Base-by-base conservation (phyloP, 495 filamentous ascomycete genomes). In the Amorphotheca resinae region DNA sequence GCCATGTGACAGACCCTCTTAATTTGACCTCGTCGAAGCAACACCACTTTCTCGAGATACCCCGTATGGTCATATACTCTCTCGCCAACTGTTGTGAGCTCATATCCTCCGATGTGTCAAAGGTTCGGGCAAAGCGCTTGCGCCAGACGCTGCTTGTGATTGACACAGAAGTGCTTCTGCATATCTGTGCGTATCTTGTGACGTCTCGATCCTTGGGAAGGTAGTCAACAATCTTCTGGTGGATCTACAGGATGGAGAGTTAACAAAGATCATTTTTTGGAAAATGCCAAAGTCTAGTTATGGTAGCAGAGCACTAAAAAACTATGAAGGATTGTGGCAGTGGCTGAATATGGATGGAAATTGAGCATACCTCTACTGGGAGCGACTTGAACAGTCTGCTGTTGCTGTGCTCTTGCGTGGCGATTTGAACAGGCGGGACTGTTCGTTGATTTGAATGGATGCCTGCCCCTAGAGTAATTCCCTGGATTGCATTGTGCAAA, bases 141-240 rank as follows among this genome's bases (percentile, higher is more conserved):
- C 36, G 41, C 52, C 52, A 55, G 16, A 55, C 43, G 15, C 41
- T 45, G 3, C 38, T 9, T 15, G 42, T 42, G 16, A 50, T 38
- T 7, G 34, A 28, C 15, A 16, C 30, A 22, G 18, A 4, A 21
- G 42, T 41, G 9, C 7, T 31, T 22, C 35, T 16, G 33, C 51
- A 54, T 22, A 43, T 8, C 2, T n/a, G 16, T 4, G 42, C 20
- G 28, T 38, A 50, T 9, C 26, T 47, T 15, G 22, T 18, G 8
- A 54, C 41, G 25, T 54, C 43, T 14, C 14, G 12, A 22, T 54
- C 47, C 20, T 12, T 22, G 2, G 33, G 23, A 21, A 54, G 47
- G 40, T 28, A 54, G n/a, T 15, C 22, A 4, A 25, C 21, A 4
- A 54, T 48, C 8, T 44, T 17, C 30, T 54, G 51, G 20, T 48